Evolutionary conservation across 1,284 basidiomycete genomes (phyloP), one percentile per base, ranked within the genome.

Genomic region (Kalmanozyma brasiliensis): DNA sequence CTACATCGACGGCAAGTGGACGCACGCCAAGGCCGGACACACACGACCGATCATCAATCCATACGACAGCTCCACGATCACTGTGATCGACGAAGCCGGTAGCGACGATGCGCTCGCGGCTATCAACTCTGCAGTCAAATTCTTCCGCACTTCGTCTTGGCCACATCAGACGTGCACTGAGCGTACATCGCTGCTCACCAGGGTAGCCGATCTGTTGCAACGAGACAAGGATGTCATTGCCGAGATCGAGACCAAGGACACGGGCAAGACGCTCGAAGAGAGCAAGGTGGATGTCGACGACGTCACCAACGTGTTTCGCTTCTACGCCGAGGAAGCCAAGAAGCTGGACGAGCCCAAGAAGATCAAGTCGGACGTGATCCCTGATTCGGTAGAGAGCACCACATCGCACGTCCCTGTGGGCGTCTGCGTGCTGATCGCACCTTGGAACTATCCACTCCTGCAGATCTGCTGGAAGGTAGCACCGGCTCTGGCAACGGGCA

Each of bases 391-490:
- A 4, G 44, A 58, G 36, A 81, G 77, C 59, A 42, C 34, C 7
- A 69, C 79, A 7, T 47, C 67, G n/a, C 72, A 77, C 26, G 75
- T 78, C 22, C 78, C 80, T 14, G 80, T 81, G 11, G 80, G 80
- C 16, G 80, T 82, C 8, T 80, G 78, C 45, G 79, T 80, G 17
- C 67, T 82, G 26, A 82, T 82, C 41, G 71, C 77, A 33, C 80
- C 80, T 1, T 82, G 80, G 80, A 82, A 82, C 71, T 82, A 77
- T 36, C 79, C 79, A 0, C 58, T 81, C 36, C 62, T 81, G 26
- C 80, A 82, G 41, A 72, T 82, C 38, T 82, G 79, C 66, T 82
- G 80, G 80, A 74, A 82, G 59, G 70, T 82, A 11, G 80, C 79
- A 2, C 80, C 80, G 1, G 80, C 80, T 17, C 68, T 82, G 13